These are phyloP conservation scores for Rhizophagus sp. DNA, from an alignment of 192 early-diverging fungal genomes.

Conservation along the genomic window DNA sequence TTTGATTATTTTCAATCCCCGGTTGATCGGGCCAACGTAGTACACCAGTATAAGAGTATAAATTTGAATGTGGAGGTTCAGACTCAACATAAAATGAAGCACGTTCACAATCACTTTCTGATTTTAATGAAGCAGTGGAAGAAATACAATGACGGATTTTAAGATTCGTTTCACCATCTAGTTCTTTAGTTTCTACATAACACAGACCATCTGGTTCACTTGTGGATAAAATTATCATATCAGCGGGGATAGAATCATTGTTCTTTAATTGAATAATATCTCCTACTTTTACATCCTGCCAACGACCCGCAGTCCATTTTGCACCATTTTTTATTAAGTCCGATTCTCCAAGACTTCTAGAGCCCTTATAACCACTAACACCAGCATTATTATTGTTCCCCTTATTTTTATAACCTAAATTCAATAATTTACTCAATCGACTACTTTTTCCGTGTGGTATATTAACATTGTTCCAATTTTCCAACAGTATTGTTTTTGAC, in stretches of 20 bases:
- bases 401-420: not conserved
- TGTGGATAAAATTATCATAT: slow-evolving; percentile 83
- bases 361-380: not conserved
- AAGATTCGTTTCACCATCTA: slow-evolving; percentile 98
- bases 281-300: slow-evolving; percentile 86
- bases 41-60: slow-evolving; percentile 87
- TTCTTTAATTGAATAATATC: slow-evolving; percentile 84
- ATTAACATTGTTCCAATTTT: slow-evolving; percentile 68
- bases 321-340: slow-evolving; percentile 22
- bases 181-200: slow-evolving; percentile 97
- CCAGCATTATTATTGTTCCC: not conserved
- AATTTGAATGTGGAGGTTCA: slow-evolving; percentile 84
- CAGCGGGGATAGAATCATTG: slow-evolving; percentile 88
- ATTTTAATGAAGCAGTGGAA: slow-evolving; percentile 58
- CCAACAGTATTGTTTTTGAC: slow-evolving; percentile 53
- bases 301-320: slow-evolving; percentile 68
- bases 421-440: slow-evolving; percentile 25
- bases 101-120: slow-evolving; percentile 58
- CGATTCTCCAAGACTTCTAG: not conserved
- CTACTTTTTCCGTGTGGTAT: slow-evolving; percentile 23
- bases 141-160: slow-evolving; percentile 78
- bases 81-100: slow-evolving; percentile 73
- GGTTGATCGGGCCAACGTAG: slow-evolving; percentile 47
- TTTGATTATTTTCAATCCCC: slow-evolving; percentile 31
- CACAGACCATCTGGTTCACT: slow-evolving; percentile 83